These are phyloP conservation scores for Rhododendron griersonianum DNA, from an alignment of 148 eudicot species.

Conservation along the genomic window DNA sequence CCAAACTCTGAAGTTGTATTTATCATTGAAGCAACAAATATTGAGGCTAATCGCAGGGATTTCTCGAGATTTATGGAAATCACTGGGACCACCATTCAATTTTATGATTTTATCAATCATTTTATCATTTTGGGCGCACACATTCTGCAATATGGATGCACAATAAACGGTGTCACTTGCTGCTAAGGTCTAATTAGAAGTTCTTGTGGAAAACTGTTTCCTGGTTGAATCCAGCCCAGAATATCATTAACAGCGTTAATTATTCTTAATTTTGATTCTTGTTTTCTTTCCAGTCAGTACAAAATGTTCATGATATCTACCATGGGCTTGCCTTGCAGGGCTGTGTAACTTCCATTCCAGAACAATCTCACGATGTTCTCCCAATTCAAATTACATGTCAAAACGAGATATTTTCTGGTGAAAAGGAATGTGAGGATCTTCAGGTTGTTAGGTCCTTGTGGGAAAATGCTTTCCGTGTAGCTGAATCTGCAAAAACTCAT, in stretches of 20 bases:
- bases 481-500: constrained; percentile 29
- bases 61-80: background rate
- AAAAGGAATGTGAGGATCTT: constrained; percentile 30
- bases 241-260: background rate
- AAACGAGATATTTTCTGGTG: constrained; percentile 23
- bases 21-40: background rate
- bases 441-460: constrained; percentile 46
- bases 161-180: background rate
- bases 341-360: constrained; percentile 56
- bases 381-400: constrained; percentile 55
- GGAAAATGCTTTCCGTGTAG: constrained; percentile 43
- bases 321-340: constrained; percentile 47
- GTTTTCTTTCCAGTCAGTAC: background rate
- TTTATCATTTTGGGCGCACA: background rate
- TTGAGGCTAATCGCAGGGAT: background rate
- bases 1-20: background rate
- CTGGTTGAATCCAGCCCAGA: background rate
- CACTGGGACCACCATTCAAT: background rate
- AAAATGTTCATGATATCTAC: constrained; percentile 2
- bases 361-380: constrained; percentile 43
- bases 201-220: background rate
- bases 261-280: background rate
- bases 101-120: background rate
- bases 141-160: background rate
- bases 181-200: background rate